phyloP scores from a whole-genome alignment of 2,329 filamentous ascomycete species.

The Grosmannia penicillata region DNA sequence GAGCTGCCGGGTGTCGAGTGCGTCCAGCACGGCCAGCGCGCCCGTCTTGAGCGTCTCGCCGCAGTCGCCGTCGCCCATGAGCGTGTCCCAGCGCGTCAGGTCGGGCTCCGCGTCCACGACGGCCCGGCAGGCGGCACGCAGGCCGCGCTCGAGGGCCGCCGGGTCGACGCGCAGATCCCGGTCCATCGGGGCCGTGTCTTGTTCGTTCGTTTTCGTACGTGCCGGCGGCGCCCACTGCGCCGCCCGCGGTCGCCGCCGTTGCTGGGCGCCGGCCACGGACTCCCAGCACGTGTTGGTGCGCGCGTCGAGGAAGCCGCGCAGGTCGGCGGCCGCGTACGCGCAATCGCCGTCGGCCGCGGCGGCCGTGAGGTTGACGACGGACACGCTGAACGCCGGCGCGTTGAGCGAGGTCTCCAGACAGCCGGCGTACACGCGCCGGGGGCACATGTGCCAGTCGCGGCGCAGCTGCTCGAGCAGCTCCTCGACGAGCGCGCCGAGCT shows the following conservation, averaged over 20 bases:
- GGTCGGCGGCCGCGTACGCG: conserved; percentile 31
- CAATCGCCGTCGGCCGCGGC: conserved; percentile 24
- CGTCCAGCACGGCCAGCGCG: conserved; percentile 31
- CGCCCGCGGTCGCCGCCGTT: conserved; percentile 21
- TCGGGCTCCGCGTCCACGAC: conserved; percentile 45
- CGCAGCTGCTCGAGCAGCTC: conserved; percentile 36
- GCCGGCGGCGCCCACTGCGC: not conserved
- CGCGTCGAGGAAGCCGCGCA: conserved; percentile 50
- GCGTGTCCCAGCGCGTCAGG: conserved; percentile 46
- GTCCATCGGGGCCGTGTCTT: conserved; percentile 2
- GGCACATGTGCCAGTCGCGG: conserved; percentile 30
- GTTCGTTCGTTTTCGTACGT: not conserved
- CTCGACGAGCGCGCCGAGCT: conserved; percentile 38
- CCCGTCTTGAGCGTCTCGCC: conserved; percentile 45
- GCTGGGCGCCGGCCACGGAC: conserved; percentile 32
- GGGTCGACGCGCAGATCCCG: conserved; percentile 37
- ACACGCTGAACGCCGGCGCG: conserved; percentile 55
- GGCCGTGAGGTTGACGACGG: conserved; percentile 43
- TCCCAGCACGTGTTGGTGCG: conserved; percentile 44
- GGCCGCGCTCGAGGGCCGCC: conserved; percentile 33
- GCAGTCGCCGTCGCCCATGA: conserved; percentile 53
- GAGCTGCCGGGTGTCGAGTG: conserved; percentile 19
- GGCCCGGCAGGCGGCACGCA: conserved; percentile 36
- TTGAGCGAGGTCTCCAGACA: conserved; percentile 60
- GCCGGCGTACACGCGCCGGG: conserved; percentile 42